Evolutionary conservation across 192 early-diverging fungal genomes (phyloP).

Genomic region (Coemansia sp.): DNA sequence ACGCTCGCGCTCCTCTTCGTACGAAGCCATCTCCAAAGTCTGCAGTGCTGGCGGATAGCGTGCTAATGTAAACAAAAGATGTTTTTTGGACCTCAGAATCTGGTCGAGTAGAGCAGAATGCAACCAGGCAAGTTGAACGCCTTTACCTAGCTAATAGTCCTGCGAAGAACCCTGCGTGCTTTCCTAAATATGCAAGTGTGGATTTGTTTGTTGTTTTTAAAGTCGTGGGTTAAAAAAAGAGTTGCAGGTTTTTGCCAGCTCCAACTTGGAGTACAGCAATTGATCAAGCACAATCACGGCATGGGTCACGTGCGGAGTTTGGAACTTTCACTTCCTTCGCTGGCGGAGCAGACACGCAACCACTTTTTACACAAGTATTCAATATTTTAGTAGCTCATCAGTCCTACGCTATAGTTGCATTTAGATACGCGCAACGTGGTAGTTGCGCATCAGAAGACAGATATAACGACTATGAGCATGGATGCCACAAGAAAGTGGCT

Average conservation of each 20-base stretch:
- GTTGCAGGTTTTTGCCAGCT: neutral
- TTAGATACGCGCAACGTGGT: neutral
- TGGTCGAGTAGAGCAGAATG: neutral
- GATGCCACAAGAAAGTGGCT: constrained; percentile 42
- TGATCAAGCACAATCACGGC: neutral
- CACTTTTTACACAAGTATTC: neutral
- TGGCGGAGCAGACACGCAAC: neutral
- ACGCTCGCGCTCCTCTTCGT: constrained; percentile 36
- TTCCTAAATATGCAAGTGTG: neutral
- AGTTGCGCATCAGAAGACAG: neutral
- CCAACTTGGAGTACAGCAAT: neutral
- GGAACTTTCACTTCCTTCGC: neutral
- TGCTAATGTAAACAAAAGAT: neutral
- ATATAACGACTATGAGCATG: constrained; percentile 14
- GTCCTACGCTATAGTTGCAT: neutral
- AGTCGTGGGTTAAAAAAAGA: neutral
- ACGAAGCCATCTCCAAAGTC: constrained; percentile 3
- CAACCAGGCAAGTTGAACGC: neutral
- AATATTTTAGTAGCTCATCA: neutral
- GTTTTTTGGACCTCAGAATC: neutral
- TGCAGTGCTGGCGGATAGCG: neutral
- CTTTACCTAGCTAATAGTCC: neutral
- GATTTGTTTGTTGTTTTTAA: neutral
- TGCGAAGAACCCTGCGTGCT: neutral
- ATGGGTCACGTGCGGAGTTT: neutral